Base-by-base conservation (phyloP, 1,284 basidiomycete genomes). In the Ceratobasidium theobromae region DNA sequence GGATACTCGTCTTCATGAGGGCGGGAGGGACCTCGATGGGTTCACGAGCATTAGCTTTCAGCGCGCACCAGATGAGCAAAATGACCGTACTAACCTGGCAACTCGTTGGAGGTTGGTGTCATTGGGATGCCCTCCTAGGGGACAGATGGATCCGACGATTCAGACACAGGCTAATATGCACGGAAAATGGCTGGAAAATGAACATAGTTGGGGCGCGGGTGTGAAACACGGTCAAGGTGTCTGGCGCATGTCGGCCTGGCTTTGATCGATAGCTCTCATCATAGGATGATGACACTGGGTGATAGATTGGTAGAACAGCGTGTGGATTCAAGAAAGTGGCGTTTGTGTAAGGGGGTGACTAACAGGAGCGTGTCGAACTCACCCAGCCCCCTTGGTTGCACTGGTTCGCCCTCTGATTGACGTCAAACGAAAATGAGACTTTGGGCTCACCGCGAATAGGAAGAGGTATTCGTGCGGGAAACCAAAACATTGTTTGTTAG, bases 201-300 rank as follows among this genome's bases (percentile, higher is more conserved):
- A 45, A 27, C 32, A 40, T 51, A 18, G 21, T 18, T 38, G 49
- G 38, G 49, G 49, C 48, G 43, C 60, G 49, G 16, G 58, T 53
- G 51, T 64, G 60, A 64, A 64, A 64, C 60, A 64, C 60, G 49
- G 60, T 52, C n/a, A n/a, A n/a, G n/a, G n/a, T 18, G 40, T 28
- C 35, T 23, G 45, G 60, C 35, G 60, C 60, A 53, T 41, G 49
- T 28, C 23, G 23, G 57, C 46, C 46, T 64, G 60, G 14, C 49
- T 53, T 64, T 64, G 60, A 64, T 64, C 60, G 60, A 53, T 64
- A 48, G 27, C 32, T 45, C 23, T 60, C 48, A 62, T 64, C 38
- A 64, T 51, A 40, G 6, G 35, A 64, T 52, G 49, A 53, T 64
- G 60, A 49, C 49, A 33, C 49, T 32, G 21, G 46, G 60, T 38